phyloP scores from a whole-genome alignment of 768 basidiomycete genomes.

The Amanita polypyramis region DNA sequence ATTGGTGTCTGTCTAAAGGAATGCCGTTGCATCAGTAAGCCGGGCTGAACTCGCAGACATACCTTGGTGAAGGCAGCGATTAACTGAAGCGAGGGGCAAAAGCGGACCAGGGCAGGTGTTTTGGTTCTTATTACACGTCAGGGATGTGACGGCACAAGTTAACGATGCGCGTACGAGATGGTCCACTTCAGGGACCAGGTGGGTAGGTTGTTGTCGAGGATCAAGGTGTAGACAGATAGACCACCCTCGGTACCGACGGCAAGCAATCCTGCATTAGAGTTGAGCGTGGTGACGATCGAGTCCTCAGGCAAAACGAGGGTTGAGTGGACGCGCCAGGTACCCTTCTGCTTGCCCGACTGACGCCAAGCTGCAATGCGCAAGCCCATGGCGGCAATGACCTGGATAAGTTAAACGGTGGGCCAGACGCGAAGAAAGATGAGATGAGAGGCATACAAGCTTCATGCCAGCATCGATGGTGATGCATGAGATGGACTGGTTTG shows the following conservation, averaged over 20 bases:
- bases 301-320: slow-evolving; percentile 55
- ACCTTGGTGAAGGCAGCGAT: slow-evolving; percentile 59
- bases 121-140: slow-evolving; percentile 27
- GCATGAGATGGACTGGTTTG: slow-evolving; percentile 39
- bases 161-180: slow-evolving; percentile 32
- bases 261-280: slow-evolving; percentile 49
- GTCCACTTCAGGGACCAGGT: slow-evolving; percentile 81
- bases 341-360: slow-evolving; percentile 52
- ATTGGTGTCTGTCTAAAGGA: slow-evolving; percentile 38
- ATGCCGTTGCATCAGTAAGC: slow-evolving; percentile 4
- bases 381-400: slow-evolving; percentile 70
- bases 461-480: slow-evolving; percentile 67
- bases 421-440: slow-evolving; percentile 5
- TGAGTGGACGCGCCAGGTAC: slow-evolving; percentile 74
- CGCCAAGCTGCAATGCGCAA: slow-evolving; percentile 69
- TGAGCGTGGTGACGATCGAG: slow-evolving; percentile 43
- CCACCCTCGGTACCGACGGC: slow-evolving; percentile 52
- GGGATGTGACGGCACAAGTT: slow-evolving; percentile 5
- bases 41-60: slow-evolving; percentile 2
- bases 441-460: slow-evolving; percentile 55
- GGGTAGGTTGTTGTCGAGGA: slow-evolving; percentile 72
- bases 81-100: slow-evolving; percentile 70
- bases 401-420: slow-evolving; percentile 11
- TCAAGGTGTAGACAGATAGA: slow-evolving; percentile 66
- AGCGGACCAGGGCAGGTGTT: slow-evolving; percentile 42